Base-by-base conservation (phyloP, 805 yeast genomes). In the Starmerella apis region DNA sequence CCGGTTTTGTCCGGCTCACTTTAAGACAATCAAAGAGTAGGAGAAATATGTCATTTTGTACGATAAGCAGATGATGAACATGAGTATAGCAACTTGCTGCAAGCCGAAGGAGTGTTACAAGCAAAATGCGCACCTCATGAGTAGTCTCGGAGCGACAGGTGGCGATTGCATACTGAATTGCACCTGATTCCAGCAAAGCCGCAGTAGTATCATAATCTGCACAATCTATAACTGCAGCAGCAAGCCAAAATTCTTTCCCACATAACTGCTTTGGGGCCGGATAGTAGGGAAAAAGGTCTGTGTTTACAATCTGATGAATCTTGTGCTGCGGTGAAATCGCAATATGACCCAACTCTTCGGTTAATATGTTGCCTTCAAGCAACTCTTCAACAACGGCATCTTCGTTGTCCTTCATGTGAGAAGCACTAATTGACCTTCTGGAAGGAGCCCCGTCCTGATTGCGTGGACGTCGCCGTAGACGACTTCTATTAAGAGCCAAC, bases 111-210 rank as follows among this genome's bases (percentile, higher is more conserved):
- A 63, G 13, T 56, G 61, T 39, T 47, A 48, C 27, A 53, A 59
- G 43, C 62, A 63, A 35, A 60, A 61, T 54, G 61, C 37, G 68
- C 65, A 4, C 27, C 4, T 24, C 38, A 58, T 59, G 43, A 24
- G 49, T 27, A 11, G 14, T 5, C 16, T 30, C 23, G 7, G 8
- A 4, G 14, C 31, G 14, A n/a, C 14, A 19, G 0, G 14, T 13
- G 4, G 13, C 7, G 13, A 52, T 2, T 2, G 52, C 49, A 18
- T 13, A 9, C 27, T 53, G 51, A 10, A 50, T 44, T 1, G 16
- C 23, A 1, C 56, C 54, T 8, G 30, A 5, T 18, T 20, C 30
- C 5, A 53, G 36, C 33, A 48, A 4, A 18, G 18, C 11, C 24
- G 43, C 48, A 13, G 41, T 28, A 16, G 19, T 8, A 27, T 37